Evolutionary conservation across 1,284 basidiomycete genomes (phyloP), one percentile per base, ranked within the genome.

Genomic region (Apiotrichum sp.): DNA sequence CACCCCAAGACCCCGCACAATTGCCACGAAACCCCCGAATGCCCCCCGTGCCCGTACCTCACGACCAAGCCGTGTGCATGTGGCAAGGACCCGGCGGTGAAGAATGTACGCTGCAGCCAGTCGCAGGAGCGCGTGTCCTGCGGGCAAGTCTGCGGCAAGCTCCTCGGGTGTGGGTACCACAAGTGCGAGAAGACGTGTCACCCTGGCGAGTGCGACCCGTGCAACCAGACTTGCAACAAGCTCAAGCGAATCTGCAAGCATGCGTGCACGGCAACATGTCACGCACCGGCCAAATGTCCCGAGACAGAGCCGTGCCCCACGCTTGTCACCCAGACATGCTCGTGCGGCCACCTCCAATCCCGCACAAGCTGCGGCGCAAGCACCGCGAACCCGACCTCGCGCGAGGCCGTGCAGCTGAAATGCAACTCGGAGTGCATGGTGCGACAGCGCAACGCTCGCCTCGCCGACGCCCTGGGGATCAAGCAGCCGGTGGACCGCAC

Each of bases 381-480:
- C 57, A 73, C 77, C 0, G 66, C 78, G 2, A 81, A 80, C 61
- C 79, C 82, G 3, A 73, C 75, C 1, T 72, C 72, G 1, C 71
- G 78, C 56, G 70, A 74, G 33, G 53, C 66, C n/a, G 77, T 78
- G 41, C 71, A 75, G 38, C 79, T 86, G 14, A 87, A 87, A 62
- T 96, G 91, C 66, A 84, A 84, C 38, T 84, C 82, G 50, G 89
- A 93, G 55, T 95, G 92, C 65, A 78, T 78, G 29, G 79, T 89
- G 35, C 87, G 86, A 47, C 88, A 92, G 71, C 82, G 93, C 8
- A 95, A 93, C 65, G 87, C 86, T 0, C 78, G 84, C 35, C 77
- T 97, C 7, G 92, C 93, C 1, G 89, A 92, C 45, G 93, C 92
- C 0, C 76, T 97, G 6, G 90, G 90, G 0, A 92, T 96, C 67